Evolutionary conservation across 306 rosid genomes (phyloP), one percentile per base, ranked within the genome.

Genomic region (Lathyrus aphaca): DNA sequence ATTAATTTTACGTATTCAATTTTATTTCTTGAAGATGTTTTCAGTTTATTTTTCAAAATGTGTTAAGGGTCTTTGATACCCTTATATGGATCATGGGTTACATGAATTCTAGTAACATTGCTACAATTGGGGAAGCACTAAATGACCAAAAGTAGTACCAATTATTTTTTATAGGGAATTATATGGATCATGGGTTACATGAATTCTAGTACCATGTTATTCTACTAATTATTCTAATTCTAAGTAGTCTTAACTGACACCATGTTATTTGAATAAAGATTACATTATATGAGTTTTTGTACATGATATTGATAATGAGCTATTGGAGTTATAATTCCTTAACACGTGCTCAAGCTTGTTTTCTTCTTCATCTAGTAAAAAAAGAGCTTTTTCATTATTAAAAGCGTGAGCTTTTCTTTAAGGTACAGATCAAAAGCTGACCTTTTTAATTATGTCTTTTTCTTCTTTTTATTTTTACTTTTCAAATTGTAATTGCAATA

Each of bases 301-400:
- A 23, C 37, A 53, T 23, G 25, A 2, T 23, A 23, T 23, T 62
- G 19, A 77, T 80, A 27, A 69, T 85, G 63, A 68, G 69, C 43
- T 63, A 46, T 46, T 60, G 72, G 67, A 73, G 57, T 69, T 67
- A 42, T 66, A 58, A 74, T 79, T 53, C 85, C 46, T 37, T 62
- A 21, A 74, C 88, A 79, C 82, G 81, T 83, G 84, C 72, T 62
- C 74, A 32, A 64, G 61, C 64, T 70, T 57, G 53, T 19, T 60
- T 15, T 53, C 32, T 21, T 21, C 3, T 21, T 21, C 8, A 1
- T 10, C 30, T 8, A 21, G 59, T 53, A 10, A 21, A 21, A 53
- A 15, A 9, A 5, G 12, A 51, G n/a, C 15, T 53, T 53, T 15
- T 23, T 54, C 37, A 4, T 64, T 2, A 64, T 23, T 19, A 9